Evolutionary conservation across 306 rosid species (phyloP), one percentile per base, ranked within the genome.

Genomic region (Hippophae gyantsensis): DNA sequence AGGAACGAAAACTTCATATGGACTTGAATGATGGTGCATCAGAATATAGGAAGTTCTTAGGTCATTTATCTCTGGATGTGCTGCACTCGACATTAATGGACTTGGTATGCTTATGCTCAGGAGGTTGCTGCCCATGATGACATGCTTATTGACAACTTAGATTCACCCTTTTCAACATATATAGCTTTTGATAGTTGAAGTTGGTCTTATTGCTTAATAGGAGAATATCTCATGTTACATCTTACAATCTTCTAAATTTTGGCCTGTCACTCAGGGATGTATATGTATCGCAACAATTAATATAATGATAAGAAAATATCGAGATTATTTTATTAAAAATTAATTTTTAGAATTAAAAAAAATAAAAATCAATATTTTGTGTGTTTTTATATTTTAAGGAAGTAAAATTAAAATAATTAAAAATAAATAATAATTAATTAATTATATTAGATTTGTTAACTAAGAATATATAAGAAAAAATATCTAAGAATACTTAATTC

Each of bases 31-130:
- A 81, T 63, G 84, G 83, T 53, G 73, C 79, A 26, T 82, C 94
- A 45, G 95, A 90, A 64, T 81, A 74, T 60, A 81, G 82, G 77
- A 80, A 78, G 76, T 80, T 81, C 62, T 62, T 87, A 55, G 98
- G 98, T 48, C 80, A 84, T 67, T 76, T 87, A 58, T 87, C 95
- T 38, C 82, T 87, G 52, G 95, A 87, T 69, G 72, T 87, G 67
- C 69, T 87, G 48, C 82, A 92, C 50, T 77, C 88, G 57, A 92
- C 98, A 52, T 65, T 87, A 60, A 83, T 85, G 77, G 95, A 92
- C 71, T 76, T 92, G 69, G 84, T 85, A 54, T 73, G 87, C 75
- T 79, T 85, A 79, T 86, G 95, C 65, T 69, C 75, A 11, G 82
- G 89, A 58, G 86, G 84, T 6, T 62, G 82, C n/a, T 62, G 84